phyloP scores from a whole-genome alignment of 2,329 filamentous ascomycete genomes.

The Fusarium falciforme region DNA sequence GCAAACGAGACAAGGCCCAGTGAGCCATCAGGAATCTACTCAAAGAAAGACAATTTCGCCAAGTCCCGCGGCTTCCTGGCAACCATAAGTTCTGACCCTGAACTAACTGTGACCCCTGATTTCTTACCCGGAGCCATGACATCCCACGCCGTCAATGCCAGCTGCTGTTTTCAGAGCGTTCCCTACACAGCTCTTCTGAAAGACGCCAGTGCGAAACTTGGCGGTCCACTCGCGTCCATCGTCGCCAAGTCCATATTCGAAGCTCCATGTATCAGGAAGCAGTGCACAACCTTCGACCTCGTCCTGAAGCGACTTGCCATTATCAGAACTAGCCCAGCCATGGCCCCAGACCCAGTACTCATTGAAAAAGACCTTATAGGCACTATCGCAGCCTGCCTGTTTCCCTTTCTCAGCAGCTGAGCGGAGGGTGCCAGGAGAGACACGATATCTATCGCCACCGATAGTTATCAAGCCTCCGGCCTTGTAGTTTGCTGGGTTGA shows the following conservation, averaged over 20 bases:
- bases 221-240: neutral
- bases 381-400: neutral
- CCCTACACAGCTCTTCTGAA: neutral
- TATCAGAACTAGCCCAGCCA: neutral
- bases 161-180: neutral
- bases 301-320: neutral
- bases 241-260: neutral
- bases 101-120: too few relatives aligned
- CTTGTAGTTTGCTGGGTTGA: constrained; percentile 2
- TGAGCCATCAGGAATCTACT: too few relatives aligned
- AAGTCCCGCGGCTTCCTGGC: too few relatives aligned
- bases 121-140: too few relatives aligned
- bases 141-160: too few relatives aligned
- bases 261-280: neutral
- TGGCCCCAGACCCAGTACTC: neutral
- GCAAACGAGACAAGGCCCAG: too few relatives aligned
- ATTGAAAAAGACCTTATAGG: neutral
- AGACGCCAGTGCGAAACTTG: neutral
- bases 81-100: too few relatives aligned
- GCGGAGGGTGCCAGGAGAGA: neutral
- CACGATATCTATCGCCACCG: neutral
- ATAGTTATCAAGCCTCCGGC: neutral
- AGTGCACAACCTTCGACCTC: neutral
- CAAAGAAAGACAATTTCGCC: too few relatives aligned
- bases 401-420: neutral